Evolutionary conservation across 2,329 filamentous ascomycete species (phyloP), one percentile per base, ranked within the genome.

Genomic region (Aureobasidium musti): DNA sequence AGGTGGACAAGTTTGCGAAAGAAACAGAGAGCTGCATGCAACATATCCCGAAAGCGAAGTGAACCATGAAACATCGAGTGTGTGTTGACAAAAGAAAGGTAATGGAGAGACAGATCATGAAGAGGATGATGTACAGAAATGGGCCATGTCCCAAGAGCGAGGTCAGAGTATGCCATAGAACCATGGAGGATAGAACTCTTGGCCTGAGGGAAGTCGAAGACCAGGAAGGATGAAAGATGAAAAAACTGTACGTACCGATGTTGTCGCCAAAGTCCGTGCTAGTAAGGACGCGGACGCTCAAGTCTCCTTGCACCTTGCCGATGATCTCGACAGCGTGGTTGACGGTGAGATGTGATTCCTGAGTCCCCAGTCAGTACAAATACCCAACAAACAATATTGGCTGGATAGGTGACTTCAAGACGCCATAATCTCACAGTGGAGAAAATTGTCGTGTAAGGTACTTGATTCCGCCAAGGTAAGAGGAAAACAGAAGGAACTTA

Each of bases 271-370:
- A 83, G 77, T 94, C 90, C 61, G 86, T 84, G 19, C 87, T 85
- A 68, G 82, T 87, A 70, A 92, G 80, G 33, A 90, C 89, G 74
- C 88, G 90, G 72, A 95, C 81, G 21, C 86, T 85, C 26, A 91
- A 79, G 76, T 94, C 91, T 2, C 83, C 82, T 72, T 90, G 89
- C 54, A 95, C 90, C 76, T 92, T 93, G 70, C 91, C 91, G 69
- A 94, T 90, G 69, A 95, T 80, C 74, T 95, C 91, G 11, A 88
- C 88, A 10, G 85, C 87, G 74, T 91, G 89, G 59, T 88, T 87
- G 61, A 87, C 82, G 28, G 84, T 82, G 26, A 93, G 84, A 72
- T 92, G 89, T 1, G 86, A 81, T 68, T 93, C 89, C 90, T 92
- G 65, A 7, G 17, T 50, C 30, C n/a, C 11, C 17, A 23, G 17